Evolutionary conservation across 2,329 filamentous ascomycete genomes (phyloP).

Genomic region (Botryotinia narcissicola): DNA sequence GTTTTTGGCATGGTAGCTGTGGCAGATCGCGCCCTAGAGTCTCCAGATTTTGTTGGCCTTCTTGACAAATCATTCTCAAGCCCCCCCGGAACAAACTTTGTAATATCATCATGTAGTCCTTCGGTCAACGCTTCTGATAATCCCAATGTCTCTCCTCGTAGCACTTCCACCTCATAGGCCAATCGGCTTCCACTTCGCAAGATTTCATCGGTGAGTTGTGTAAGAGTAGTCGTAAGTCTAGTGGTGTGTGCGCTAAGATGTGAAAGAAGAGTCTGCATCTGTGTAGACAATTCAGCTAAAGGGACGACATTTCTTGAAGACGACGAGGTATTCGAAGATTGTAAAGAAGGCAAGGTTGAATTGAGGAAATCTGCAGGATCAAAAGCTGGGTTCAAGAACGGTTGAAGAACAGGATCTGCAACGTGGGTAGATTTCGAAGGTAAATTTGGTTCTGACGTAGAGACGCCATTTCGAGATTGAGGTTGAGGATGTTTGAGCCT

Average conservation of each 20-base stretch:
- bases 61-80: conserved; percentile 33
- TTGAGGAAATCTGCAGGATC: conserved; percentile 87
- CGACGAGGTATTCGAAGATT: conserved; percentile 37
- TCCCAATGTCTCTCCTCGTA: conserved; percentile 83
- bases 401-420: conserved; percentile 67
- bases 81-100: conserved; percentile 63
- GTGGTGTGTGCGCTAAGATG: conserved; percentile 87
- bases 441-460: conserved; percentile 15
- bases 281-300: conserved; percentile 73
- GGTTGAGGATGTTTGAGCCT: conserved; percentile 17
- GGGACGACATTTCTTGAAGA: conserved; percentile 45
- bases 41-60: conserved; percentile 30
- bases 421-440: conserved; percentile 55
- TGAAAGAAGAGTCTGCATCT: conserved; percentile 80
- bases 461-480: conserved; percentile 20
- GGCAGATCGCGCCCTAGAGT: conserved; percentile 33
- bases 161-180: conserved; percentile 90
- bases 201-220: conserved; percentile 91
- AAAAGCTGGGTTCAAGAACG: conserved; percentile 75
- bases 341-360: conserved; percentile 67
- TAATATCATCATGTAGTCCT: conserved; percentile 67
- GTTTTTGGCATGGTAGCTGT: conserved; percentile 33
- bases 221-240: conserved; percentile 75
- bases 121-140: conserved; percentile 76
- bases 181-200: conserved; percentile 81